Percentiles rank a stretch among this genome's conserved stretches.
phyloP scores from a whole-genome alignment of 495 filamentous ascomycete genomes.

The Aeminium ludgeri region DNA sequence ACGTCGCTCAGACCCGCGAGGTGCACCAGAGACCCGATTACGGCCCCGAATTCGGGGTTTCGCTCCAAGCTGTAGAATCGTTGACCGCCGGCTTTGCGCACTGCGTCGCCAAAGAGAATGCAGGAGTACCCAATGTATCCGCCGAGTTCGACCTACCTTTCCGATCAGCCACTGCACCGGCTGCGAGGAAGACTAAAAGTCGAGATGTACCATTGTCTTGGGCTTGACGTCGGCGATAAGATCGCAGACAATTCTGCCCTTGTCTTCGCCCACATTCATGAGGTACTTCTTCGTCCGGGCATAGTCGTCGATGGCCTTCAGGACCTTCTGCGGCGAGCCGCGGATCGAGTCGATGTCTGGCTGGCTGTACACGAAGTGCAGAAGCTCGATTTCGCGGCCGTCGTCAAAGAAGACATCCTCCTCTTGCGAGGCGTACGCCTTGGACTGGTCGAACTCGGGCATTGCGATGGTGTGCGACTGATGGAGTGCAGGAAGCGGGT shows the following conservation, averaged over 20 bases:
- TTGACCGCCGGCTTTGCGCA: slow-evolving; percentile 40
- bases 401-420: slow-evolving; percentile 41
- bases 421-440: slow-evolving; percentile 30
- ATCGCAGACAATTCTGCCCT: slow-evolving; percentile 48
- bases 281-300: slow-evolving; percentile 46
- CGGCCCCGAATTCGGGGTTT: slow-evolving; percentile 48
- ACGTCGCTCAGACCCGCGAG: slow-evolving; percentile 50
- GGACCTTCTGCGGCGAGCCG: slow-evolving; percentile 44
- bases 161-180: slow-evolving; percentile 7
- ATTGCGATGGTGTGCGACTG: no score
- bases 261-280: slow-evolving; percentile 63
- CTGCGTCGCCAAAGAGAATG: slow-evolving; percentile 48
- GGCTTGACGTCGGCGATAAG: slow-evolving; percentile 50
- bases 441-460: slow-evolving; percentile 22
- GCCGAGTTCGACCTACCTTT: slow-evolving; percentile 47
- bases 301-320: slow-evolving; percentile 57
- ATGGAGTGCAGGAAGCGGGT: no score
- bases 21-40: slow-evolving; percentile 44
- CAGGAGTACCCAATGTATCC: slow-evolving; percentile 71
- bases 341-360: slow-evolving; percentile 41
- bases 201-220: slow-evolving; percentile 33
- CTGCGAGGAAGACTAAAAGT: not conserved
- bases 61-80: slow-evolving; percentile 50
- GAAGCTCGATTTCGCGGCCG: slow-evolving; percentile 54
- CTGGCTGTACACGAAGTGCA: slow-evolving; percentile 48